Evolutionary conservation across 768 basidiomycete genomes (phyloP).

Genomic region (Leucosporidium yakuticum): DNA sequence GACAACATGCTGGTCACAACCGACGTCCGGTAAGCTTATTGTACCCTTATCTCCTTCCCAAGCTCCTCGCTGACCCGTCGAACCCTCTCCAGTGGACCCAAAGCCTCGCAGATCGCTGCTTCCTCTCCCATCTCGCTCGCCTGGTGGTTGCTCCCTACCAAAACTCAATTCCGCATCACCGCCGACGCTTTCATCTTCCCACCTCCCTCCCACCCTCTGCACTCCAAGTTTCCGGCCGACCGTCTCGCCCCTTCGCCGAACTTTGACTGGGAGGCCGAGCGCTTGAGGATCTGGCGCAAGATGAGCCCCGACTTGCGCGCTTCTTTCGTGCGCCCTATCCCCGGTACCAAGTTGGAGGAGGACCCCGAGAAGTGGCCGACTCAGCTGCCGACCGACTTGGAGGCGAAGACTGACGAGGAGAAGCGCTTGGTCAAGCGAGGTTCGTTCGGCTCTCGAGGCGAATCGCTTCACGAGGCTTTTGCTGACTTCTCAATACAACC

Average conservation of each 20-base stretch:
- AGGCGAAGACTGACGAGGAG: constrained; percentile 45
- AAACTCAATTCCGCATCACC: constrained; percentile 67
- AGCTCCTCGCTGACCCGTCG: neutral
- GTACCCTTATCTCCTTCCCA: neutral
- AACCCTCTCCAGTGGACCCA: constrained; percentile 22
- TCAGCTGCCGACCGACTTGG: constrained; percentile 50
- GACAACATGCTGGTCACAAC: constrained; percentile 33
- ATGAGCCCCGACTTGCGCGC: constrained; percentile 64
- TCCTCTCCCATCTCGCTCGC: constrained; percentile 53
- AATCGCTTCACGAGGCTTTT: no score
- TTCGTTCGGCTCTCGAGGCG: neutral
- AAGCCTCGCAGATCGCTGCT: constrained; percentile 30
- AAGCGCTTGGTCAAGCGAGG: constrained; percentile 38
- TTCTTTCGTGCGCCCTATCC: constrained; percentile 32
- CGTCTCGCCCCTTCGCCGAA: constrained; percentile 35
- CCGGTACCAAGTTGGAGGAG: constrained; percentile 48
- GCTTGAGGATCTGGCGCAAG: constrained; percentile 53
- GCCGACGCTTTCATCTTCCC: constrained; percentile 59
- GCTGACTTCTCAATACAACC: no score
- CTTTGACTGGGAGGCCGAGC: constrained; percentile 58
- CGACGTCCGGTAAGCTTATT: constrained; percentile 48
- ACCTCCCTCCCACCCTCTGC: constrained; percentile 46
- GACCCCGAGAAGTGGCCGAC: constrained; percentile 61
- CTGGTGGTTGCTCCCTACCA: constrained; percentile 65
- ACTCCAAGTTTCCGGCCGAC: constrained; percentile 41